A percentile compares a stretch with the other conserved stretches of the same genome.
phyloP scores from a whole-genome alignment of 2,329 filamentous ascomycete species.

The Neophaeococcomyces aloes region DNA sequence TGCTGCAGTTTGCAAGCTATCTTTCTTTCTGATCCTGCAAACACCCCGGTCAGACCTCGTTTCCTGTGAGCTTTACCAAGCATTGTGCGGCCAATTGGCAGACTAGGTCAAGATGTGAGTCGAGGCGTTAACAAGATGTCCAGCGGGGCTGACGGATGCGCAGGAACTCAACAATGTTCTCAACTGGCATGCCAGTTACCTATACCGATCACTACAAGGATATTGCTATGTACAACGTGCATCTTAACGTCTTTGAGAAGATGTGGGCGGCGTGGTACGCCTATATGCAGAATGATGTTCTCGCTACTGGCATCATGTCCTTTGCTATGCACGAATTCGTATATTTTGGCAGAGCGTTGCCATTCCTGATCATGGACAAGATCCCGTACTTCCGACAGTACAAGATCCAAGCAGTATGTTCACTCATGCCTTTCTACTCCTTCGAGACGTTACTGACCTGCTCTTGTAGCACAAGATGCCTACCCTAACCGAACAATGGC shows the following conservation, averaged over 20 bases:
- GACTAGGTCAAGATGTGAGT: background rate
- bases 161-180: slow-evolving; percentile 37
- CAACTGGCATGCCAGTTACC: slow-evolving; percentile 36
- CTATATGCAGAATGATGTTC: slow-evolving; percentile 94
- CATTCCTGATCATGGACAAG: slow-evolving; percentile 84
- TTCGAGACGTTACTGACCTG: background rate
- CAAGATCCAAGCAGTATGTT: slow-evolving; percentile 77
- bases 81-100: background rate
- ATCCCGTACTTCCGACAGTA: slow-evolving; percentile 83
- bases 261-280: slow-evolving; percentile 96
- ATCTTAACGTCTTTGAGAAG: slow-evolving; percentile 76
- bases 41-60: background rate
- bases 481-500: slow-evolving; percentile 85
- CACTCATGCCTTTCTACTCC: background rate
- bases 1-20: slow-evolving; percentile 1
- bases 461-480: slow-evolving; percentile 64
- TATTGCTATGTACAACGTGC: slow-evolving; percentile 63
- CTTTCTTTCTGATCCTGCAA: background rate
- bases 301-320: slow-evolving; percentile 95
- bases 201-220: slow-evolving; percentile 58
- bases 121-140: background rate
- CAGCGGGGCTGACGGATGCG: background rate
- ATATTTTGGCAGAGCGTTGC: slow-evolving; percentile 85
- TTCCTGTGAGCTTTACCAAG: background rate
- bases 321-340: slow-evolving; percentile 89